Evolutionary conservation across 441 rosid species (phyloP).

Genomic region (Melianthus villosus): DNA sequence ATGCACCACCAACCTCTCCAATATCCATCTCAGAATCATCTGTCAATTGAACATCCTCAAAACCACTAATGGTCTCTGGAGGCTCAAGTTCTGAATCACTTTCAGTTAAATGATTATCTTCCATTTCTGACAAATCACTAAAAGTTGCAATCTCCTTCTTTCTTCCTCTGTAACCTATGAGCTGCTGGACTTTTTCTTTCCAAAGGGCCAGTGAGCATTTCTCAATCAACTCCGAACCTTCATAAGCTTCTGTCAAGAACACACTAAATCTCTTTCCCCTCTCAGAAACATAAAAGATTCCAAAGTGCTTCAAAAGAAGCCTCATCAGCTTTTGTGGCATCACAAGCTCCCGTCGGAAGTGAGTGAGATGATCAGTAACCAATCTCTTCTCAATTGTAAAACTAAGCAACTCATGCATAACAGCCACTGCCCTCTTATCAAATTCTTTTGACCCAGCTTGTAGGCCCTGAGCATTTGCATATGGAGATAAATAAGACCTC

Average conservation of each 20-base stretch:
- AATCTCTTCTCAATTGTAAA: conserved; percentile 68
- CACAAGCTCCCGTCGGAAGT: conserved; percentile 54
- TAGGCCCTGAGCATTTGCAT: conserved; percentile 52
- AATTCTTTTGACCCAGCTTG: conserved; percentile 69
- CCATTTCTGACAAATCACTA: conserved; percentile 38
- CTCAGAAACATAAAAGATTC: conserved; percentile 75
- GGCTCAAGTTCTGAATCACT: conserved; percentile 19
- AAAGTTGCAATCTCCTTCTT: conserved; percentile 39
- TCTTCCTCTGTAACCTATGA: conserved; percentile 60
- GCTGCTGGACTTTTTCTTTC: conserved; percentile 54
- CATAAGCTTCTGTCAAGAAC: conserved; percentile 63
- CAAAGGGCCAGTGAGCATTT: conserved; percentile 47
- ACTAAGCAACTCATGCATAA: conserved; percentile 79
- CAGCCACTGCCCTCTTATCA: conserved; percentile 73
- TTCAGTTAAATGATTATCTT: conserved; percentile 18
- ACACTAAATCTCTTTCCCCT: conserved; percentile 84
- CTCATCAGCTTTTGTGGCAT: conserved; percentile 92
- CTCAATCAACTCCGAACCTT: conserved; percentile 49
- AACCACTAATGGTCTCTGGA: conserved; percentile 16
- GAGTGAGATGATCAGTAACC: conserved; percentile 76
- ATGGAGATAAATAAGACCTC: conserved; percentile 59
- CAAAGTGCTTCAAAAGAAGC: conserved; percentile 67
- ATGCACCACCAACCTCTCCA: conserved; percentile 22
- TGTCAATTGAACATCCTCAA: conserved; percentile 16
- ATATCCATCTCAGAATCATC: conserved; percentile 32